These are phyloP conservation scores for Pluteus cervinus DNA, from an alignment of 768 basidiomycete genomes.

Conservation along the genomic window DNA sequence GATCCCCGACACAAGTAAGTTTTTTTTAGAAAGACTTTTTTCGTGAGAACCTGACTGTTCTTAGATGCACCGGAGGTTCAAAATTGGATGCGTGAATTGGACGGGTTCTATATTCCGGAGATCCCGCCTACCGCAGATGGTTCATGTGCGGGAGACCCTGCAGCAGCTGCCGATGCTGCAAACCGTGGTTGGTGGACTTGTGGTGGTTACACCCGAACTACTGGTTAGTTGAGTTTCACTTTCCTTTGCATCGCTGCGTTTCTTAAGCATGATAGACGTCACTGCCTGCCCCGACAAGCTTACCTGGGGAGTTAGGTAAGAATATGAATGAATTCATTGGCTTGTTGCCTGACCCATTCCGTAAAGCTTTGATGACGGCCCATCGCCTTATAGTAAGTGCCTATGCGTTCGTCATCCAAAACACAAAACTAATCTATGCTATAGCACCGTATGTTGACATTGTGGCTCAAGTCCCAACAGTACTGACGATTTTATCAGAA, in stretches of 20 bases:
- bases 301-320: constrained; percentile 70
- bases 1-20: constrained; percentile 51
- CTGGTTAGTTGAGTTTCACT: constrained; percentile 22
- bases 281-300: constrained; percentile 58
- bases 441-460: too few relatives aligned
- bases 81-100: constrained; percentile 71
- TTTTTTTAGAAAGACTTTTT: background rate
- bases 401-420: constrained; percentile 1
- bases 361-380: constrained; percentile 79
- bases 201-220: constrained; percentile 56
- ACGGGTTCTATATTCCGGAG: constrained; percentile 64
- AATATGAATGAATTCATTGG: background rate
- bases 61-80: constrained; percentile 57
- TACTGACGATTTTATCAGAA: constrained; percentile 27
- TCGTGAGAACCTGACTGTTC: constrained; percentile 1
- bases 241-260: background rate
- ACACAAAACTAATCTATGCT: too few relatives aligned
- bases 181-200: constrained; percentile 89
- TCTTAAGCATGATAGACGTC: constrained; percentile 37
- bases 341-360: too few relatives aligned
- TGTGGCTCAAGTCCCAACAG: constrained; percentile 5
- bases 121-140: constrained; percentile 59
- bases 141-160: constrained; percentile 58
- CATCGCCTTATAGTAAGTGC: constrained; percentile 69
- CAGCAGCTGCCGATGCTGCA: constrained; percentile 48